Evolutionary conservation across 2,329 filamentous ascomycete species (phyloP).

Genomic region (Aphanoascus verrucosus): DNA sequence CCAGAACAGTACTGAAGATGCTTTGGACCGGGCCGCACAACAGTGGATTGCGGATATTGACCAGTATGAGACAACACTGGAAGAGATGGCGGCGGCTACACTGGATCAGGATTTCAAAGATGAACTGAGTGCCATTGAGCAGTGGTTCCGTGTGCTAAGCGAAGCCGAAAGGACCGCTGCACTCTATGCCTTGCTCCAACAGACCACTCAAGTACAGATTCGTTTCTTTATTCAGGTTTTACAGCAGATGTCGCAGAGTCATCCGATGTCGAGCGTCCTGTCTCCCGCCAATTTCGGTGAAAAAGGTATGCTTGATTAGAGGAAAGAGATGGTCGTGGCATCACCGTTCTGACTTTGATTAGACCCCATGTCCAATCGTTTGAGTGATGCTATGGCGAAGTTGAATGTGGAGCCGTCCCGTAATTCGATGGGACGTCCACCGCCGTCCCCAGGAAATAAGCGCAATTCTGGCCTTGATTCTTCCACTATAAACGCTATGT

Average conservation of each 20-base stretch:
- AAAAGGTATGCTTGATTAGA: slow-evolving; percentile 55
- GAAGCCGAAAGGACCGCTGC: slow-evolving; percentile 94
- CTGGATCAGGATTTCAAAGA: slow-evolving; percentile 99
- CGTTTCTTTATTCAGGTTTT: slow-evolving; percentile 98
- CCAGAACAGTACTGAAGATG: slow-evolving; percentile 64
- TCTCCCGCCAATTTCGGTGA: slow-evolving; percentile 89
- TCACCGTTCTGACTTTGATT: slow-evolving; percentile 13
- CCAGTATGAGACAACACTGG: slow-evolving; percentile 95
- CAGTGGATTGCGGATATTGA: slow-evolving; percentile 99
- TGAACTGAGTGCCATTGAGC: slow-evolving; percentile 95
- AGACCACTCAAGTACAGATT: slow-evolving; percentile 97
- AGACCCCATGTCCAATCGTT: slow-evolving; percentile 95
- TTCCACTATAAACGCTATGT: slow-evolving; percentile 95
- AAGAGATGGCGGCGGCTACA: slow-evolving; percentile 98
- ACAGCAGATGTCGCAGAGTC: slow-evolving; percentile 97
- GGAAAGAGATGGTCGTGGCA: slow-evolving; percentile 7
- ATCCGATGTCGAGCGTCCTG: slow-evolving; percentile 90
- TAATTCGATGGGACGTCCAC: slow-evolving; percentile 73
- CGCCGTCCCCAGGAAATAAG: slow-evolving; percentile 67
- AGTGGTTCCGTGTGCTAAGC: slow-evolving; percentile 97
- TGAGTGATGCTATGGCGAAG: slow-evolving; percentile 95
- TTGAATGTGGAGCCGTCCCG: slow-evolving; percentile 76
- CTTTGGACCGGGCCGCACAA: slow-evolving; percentile 85
- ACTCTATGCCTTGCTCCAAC: slow-evolving; percentile 87
- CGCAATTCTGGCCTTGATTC: slow-evolving; percentile 90